These are phyloP conservation scores for Diospyros lotus DNA, from an alignment of 148 eudicot species.

Conservation along the genomic window DNA sequence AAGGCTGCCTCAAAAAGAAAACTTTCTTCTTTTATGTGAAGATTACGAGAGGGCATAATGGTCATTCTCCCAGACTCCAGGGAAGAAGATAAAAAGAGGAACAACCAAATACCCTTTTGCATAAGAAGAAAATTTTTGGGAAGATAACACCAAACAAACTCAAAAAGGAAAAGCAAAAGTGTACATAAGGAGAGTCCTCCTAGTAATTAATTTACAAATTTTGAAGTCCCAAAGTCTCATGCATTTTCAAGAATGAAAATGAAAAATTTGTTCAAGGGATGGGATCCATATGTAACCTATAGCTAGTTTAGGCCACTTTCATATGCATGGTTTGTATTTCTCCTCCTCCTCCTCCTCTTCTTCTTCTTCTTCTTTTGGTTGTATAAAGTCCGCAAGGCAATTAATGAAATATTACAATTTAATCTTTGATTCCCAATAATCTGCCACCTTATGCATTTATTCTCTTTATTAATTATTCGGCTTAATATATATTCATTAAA, in stretches of 20 bases:
- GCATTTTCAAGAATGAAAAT: not conserved
- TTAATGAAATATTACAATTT: slow-evolving; percentile 1
- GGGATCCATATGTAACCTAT: not conserved
- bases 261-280: not conserved
- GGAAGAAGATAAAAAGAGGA: slow-evolving; percentile 31
- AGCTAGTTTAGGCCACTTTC: slow-evolving; percentile 4
- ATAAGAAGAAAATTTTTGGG: too few species aligned
- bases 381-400: slow-evolving; percentile 26
- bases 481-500: too few species aligned
- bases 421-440: not conserved
- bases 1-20: not conserved
- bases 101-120: too few species aligned
- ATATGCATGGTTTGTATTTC: not conserved
- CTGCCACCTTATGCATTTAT: not conserved
- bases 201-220: not conserved
- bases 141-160: slow-evolving; percentile 10
- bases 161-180: slow-evolving; percentile 16
- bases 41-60: not conserved
- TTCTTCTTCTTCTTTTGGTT: not conserved
- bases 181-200: slow-evolving; percentile 21
- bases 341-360: not conserved
- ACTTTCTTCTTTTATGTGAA: not conserved
- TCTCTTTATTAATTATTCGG: not conserved
- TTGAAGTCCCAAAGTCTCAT: not conserved
- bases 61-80: slow-evolving; percentile 14